These are phyloP conservation scores for Ophiostoma sp. DNA, from an alignment of 2,329 filamentous ascomycete genomes.

Conservation along the genomic window DNA sequence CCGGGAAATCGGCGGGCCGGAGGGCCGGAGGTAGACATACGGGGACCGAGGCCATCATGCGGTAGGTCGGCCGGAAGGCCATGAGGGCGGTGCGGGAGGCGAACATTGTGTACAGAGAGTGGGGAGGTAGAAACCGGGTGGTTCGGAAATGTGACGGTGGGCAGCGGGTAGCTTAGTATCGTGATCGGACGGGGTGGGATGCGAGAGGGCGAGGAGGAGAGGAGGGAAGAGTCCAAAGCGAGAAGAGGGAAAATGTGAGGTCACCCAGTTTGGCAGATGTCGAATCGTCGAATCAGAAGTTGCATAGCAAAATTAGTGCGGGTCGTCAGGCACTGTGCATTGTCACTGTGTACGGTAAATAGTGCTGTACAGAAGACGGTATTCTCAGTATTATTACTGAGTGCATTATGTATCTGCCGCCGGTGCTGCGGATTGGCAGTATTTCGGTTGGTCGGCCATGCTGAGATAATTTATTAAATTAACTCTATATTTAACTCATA, in stretches of 20 bases:
- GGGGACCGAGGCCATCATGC: slow-evolving; percentile 66
- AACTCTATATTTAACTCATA: slow-evolving; percentile 18
- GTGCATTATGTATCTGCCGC: neutral
- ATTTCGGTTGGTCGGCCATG: slow-evolving; percentile 27
- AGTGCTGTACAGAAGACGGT: neutral
- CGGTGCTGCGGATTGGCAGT: slow-evolving; percentile 13
- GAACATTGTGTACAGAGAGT: slow-evolving; percentile 46
- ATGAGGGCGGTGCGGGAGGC: slow-evolving; percentile 59
- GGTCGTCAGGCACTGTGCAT: neutral
- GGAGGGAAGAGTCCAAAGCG: neutral
- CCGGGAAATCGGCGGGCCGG: neutral
- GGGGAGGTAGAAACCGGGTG: slow-evolving; percentile 2
- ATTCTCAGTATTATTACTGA: too few relatives aligned
- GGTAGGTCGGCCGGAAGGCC: slow-evolving; percentile 61
- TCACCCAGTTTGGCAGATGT: slow-evolving; percentile 20
- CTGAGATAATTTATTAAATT: slow-evolving; percentile 12
- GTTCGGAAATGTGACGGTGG: slow-evolving; percentile 20
- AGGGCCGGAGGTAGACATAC: slow-evolving; percentile 47
- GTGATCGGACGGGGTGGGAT: slow-evolving; percentile 26
- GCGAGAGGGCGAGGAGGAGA: slow-evolving; percentile 13
- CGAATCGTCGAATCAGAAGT: slow-evolving; percentile 17
- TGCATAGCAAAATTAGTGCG: slow-evolving; percentile 26
- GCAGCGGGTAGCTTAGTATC: slow-evolving; percentile 1
- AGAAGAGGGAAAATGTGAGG: slow-evolving; percentile 26
- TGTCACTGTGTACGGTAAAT: too few relatives aligned